Evolutionary conservation across 2,329 filamentous ascomycete species (phyloP), one percentile per base, ranked within the genome.

Genomic region (Fusarium incarnatum): DNA sequence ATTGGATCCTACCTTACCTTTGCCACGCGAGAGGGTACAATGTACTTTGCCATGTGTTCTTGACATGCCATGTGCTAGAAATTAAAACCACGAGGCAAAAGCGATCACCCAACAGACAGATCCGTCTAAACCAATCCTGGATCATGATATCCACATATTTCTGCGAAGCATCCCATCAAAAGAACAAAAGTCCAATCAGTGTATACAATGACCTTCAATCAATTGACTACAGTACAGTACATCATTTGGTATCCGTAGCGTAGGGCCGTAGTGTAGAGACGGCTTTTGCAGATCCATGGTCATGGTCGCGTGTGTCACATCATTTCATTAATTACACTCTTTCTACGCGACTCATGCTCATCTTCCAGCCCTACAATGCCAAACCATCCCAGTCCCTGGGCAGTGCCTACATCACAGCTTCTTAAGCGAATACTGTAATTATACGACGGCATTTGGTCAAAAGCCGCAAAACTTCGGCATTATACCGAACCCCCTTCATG

Each of bases 1-100:
- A 32, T 32, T 15, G 13, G 13, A 32, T 32, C 34, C 34, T n/a
- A 37, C 34, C 34, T 37, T 37, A 37, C 34, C 34, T 37, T 37
- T 64, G 53, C 61, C 65, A 63, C 53, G 52, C 45, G 59, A 65
- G 58, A 66, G 44, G 44, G 73, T 75, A 72, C 68, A 68, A 68
- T 56, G 41, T 75, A 75, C 73, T 72, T 75, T 61, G 73, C 73
- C 73, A 75, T 75, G 73, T 75, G 73, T 57, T 57, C 54, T 62
- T 34, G 56, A 60, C 64, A 73, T 57, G 57, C 45, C 49, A 48
- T 37, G 30, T 60, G 42, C 20, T 23, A 45, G 18, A 41, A 52
- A 52, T 52, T 37, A 55, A 56, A 45, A 46, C 68, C 53, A 70
- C 60, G 61, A 72, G 64, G 48, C 49, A 58, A 25, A 57, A 70